phyloP scores from a whole-genome alignment of 2,329 filamentous ascomycete genomes.

The Colletotrichum ledebouriae region DNA sequence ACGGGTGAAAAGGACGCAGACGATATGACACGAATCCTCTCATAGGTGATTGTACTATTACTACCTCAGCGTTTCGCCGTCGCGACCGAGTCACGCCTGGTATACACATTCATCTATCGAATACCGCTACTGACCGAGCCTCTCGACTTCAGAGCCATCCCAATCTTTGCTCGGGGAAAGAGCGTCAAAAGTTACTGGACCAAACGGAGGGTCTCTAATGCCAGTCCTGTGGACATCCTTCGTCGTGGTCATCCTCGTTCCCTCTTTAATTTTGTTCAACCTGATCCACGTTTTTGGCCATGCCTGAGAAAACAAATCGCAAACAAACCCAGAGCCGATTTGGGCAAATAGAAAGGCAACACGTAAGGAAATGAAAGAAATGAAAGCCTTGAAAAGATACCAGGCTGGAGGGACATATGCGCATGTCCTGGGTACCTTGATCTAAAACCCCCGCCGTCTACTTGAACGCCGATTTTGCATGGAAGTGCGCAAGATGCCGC shows the following conservation, averaged over 20 bases:
- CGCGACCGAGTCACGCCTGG: constrained; percentile 16
- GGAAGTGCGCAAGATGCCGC: constrained; percentile 38
- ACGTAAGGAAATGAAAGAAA: constrained; percentile 14
- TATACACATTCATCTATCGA: constrained; percentile 39
- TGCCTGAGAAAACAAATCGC: constrained; percentile 29
- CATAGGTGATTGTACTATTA: constrained; percentile 36
- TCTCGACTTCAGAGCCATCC: constrained; percentile 21
- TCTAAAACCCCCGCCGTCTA: constrained; percentile 40
- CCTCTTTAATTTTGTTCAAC: constrained; percentile 41
- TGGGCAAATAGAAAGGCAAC: constrained; percentile 21
- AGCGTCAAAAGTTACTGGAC: constrained; percentile 38
- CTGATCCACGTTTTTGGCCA: constrained; percentile 40
- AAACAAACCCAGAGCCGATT: constrained; percentile 32
- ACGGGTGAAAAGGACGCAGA: not conserved
- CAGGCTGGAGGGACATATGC: constrained; percentile 22
- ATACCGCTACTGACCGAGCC: constrained; percentile 21
- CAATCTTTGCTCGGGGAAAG: constrained; percentile 27
- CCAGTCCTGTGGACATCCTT: constrained; percentile 27
- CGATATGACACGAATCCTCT: not conserved
- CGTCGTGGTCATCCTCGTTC: constrained; percentile 37
- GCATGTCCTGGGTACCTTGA: constrained; percentile 28
- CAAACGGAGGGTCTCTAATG: constrained; percentile 38
- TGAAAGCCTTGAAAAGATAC: constrained; percentile 29
- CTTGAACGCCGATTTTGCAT: constrained; percentile 42
- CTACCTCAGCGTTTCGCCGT: constrained; percentile 24